Base-by-base conservation (phyloP, 1,284 basidiomycete genomes). In the Golubevia pallescens region DNA sequence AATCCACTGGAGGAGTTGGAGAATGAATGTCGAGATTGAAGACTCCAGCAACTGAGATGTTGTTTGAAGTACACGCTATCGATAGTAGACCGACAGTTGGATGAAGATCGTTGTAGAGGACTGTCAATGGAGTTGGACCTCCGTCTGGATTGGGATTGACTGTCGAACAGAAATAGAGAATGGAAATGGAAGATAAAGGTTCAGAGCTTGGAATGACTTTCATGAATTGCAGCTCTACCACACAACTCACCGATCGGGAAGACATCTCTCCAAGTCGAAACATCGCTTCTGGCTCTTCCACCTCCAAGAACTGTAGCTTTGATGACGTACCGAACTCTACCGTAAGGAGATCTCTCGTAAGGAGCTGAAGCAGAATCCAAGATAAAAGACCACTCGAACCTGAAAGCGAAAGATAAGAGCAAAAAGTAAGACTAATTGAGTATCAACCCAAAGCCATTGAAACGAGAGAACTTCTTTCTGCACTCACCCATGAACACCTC, bases 1-100 rank as follows among this genome's bases (percentile, higher is more conserved):
- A 67, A 48, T 85, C 82, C 1, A 57, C 13, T 1, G 82, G 81
- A 10, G 82, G 77, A 8, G 66, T 73, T 4, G 82, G 82, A 1
- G 78, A 80, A 70, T 83, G 79, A 53, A 85, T 76, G 61, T 85
- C 82, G 56, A 85, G 76, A 65, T 85, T 83, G 69, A 85, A 83
- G 19, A 85, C 70, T 19, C 82, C 81, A 3, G 81, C 82, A 58
- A 85, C 81, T 21, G 79, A 81, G 58, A 83, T 81, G 69, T 81
- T 82, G 75, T 84, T 80, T 19, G 79, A 77, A 0, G 82, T 85
- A 69, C 82, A 85, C 6, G 79, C 75, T 57, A 85, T 75, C 2
- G 78, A 80, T 1, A 85, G 68, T 19, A 85, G 73, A 10, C 82
- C 82, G 1, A 85, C 78, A 28, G 82, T 85, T 2, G 78, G 74